These are phyloP conservation scores for Teratosphaeria pseudoeucalypti DNA, from an alignment of 2,329 filamentous ascomycete genomes.

Conservation along the genomic window DNA sequence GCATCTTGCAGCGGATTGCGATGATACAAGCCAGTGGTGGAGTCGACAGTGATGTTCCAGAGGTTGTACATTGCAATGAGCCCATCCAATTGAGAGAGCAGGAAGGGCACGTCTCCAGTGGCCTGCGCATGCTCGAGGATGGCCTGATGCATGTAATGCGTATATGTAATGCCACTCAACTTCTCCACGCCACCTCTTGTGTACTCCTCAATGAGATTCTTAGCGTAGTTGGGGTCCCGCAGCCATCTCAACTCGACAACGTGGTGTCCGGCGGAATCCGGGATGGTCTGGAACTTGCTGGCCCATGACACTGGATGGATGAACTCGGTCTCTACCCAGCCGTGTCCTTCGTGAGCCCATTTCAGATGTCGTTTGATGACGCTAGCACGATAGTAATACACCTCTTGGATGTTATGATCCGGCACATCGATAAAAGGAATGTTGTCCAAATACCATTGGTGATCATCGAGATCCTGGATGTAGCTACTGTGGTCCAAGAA, in stretches of 20 bases:
- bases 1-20: slow-evolving; percentile 35
- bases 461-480: slow-evolving; percentile 11
- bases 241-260: slow-evolving; percentile 29
- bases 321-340: slow-evolving; percentile 36
- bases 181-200: slow-evolving; percentile 29
- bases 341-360: slow-evolving; percentile 23
- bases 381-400: slow-evolving; percentile 38
- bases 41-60: slow-evolving; percentile 31
- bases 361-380: slow-evolving; percentile 34
- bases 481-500: slow-evolving; percentile 14
- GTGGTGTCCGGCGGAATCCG: slow-evolving; percentile 17
- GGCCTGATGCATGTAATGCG: slow-evolving; percentile 29
- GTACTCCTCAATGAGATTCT: slow-evolving; percentile 32
- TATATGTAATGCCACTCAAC: slow-evolving; percentile 16
- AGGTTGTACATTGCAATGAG: slow-evolving; percentile 30
- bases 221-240: slow-evolving; percentile 28
- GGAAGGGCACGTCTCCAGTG: slow-evolving; percentile 29
- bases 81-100: slow-evolving; percentile 31
- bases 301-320: slow-evolving; percentile 25
- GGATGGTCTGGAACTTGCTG: slow-evolving; percentile 21
- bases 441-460: slow-evolving; percentile 27
- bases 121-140: slow-evolving; percentile 28
- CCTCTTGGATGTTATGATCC: slow-evolving; percentile 31
- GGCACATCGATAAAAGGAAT: slow-evolving; percentile 37
- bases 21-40: slow-evolving; percentile 31